Base-by-base conservation (phyloP, 306 rosid genomes). In the Mimosa bimucronata region DNA sequence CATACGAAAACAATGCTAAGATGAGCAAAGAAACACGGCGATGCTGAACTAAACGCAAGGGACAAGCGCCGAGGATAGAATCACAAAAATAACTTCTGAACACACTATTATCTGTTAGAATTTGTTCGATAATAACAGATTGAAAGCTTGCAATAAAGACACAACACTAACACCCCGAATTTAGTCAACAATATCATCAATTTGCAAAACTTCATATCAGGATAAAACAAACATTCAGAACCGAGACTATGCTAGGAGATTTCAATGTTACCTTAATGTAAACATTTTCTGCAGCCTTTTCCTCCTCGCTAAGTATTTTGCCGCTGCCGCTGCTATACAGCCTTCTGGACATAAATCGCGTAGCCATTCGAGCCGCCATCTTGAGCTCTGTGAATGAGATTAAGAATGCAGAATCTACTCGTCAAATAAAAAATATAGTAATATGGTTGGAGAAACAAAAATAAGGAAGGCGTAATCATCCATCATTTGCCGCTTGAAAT, bases 251-350 rank as follows among this genome's bases (percentile, higher is more conserved):
- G 26, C 26, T 70, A 28, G n/a, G 68, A 73, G 44, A 18, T 48
- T 37, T 45, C 19, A 14, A 74, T 29, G 42, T 71, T 81, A 88
- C 97, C 97, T 95, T 95, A 62, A 92, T 88, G 78, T 87, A 95
- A 50, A 94, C 81, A 85, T 85, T 89, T 78, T 92, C 96, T 12
- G 86, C 97, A 71, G 96, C 97, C 52, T 58, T 90, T 80, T 92
- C 97, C 89, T 94, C 98, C 88, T 94, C 97, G 2, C 97, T 40
- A 1, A 94, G 90, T 41, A 94, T 19, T 84, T 86, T 94, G 40
- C 97, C 97, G 77, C 89, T 12, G 16, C 97, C 98, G 55, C 97
- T 60, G 82, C 91, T 88, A 61, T 90, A 94, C 18, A 91, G 79
- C 86, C 97, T 91, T 74, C 96, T 87, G 71, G 95, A 80, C 37